Evolutionary conservation across 768 basidiomycete genomes (phyloP).

Genomic region (Mycena rosella): DNA sequence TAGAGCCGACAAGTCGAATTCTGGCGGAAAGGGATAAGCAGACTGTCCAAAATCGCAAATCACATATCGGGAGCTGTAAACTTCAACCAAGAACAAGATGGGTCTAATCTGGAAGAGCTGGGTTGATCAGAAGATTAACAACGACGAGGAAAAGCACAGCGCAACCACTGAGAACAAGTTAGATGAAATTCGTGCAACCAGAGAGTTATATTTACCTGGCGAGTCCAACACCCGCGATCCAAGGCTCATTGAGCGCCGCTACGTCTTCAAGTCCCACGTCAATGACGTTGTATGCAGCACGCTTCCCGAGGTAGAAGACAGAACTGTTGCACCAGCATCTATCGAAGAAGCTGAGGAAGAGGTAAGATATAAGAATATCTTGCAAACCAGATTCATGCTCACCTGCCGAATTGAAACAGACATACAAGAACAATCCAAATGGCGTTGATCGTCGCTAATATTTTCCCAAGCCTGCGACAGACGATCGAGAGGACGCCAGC

Average conservation of each 20-base stretch:
- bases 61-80: neutral
- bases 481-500: slow-evolving; percentile 42
- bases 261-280: slow-evolving; percentile 19
- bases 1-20: too few species aligned
- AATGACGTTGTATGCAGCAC: slow-evolving; percentile 42
- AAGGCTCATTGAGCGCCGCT: slow-evolving; percentile 21
- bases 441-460: slow-evolving; percentile 41
- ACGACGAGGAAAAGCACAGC: slow-evolving; percentile 28
- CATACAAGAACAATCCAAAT: slow-evolving; percentile 43
- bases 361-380: neutral
- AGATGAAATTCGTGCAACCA: too few species aligned
- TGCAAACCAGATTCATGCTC: neutral
- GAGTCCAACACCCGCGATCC: slow-evolving; percentile 30
- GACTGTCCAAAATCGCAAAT: neutral
- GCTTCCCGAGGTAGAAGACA: slow-evolving; percentile 36
- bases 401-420: slow-evolving; percentile 41
- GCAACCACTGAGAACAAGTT: slow-evolving; percentile 27
- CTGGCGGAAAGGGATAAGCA: neutral
- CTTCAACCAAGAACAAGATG: neutral
- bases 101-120: slow-evolving; percentile 28
- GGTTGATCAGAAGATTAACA: slow-evolving; percentile 29
- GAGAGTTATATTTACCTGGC: slow-evolving; percentile 13
- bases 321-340: slow-evolving; percentile 46
- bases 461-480: slow-evolving; percentile 41
- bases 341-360: slow-evolving; percentile 32